Conservation (phyloP, 2,329 filamentous ascomycete species). For the Ilyonectria robusta region DNA sequence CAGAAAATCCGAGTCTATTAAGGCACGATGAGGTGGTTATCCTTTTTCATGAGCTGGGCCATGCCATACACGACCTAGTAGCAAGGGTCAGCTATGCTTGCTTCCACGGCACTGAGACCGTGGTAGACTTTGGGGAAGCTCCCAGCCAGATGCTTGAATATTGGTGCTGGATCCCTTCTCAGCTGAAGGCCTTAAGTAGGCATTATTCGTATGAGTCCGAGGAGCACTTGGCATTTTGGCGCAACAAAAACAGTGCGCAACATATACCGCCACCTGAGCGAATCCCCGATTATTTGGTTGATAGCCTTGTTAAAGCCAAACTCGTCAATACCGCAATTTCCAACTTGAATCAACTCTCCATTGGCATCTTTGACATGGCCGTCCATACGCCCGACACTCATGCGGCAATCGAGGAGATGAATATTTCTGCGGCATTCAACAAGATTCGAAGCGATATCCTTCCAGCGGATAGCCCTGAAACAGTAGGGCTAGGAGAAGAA, state of each 20-base stretch:
- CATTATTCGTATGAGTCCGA: background rate
- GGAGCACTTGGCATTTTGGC: conserved; percentile 5
- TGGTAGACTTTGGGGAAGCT: conserved; percentile 15
- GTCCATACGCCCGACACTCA: background rate
- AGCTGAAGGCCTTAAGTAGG: conserved; percentile 4
- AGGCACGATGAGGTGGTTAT: conserved; percentile 1
- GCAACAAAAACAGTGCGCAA: background rate
- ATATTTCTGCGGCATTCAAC: conserved; percentile 3
- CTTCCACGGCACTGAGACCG: conserved; percentile 2
- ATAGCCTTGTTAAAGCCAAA: conserved; percentile 4
- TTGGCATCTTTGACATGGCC: conserved; percentile 5
- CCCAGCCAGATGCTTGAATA: conserved; percentile 11
- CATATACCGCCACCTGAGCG: background rate
- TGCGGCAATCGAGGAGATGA: background rate
- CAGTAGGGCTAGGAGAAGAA: background rate
- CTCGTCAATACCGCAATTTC: background rate
- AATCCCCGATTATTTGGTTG: background rate
- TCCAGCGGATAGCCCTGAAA: conserved; percentile 3
- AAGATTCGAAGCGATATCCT: conserved; percentile 1
- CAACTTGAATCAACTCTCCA: conserved; percentile 1
- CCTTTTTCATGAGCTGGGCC: conserved; percentile 7
- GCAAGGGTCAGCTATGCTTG: background rate
- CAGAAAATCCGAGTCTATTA: background rate
- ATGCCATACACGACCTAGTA: conserved; percentile 3
- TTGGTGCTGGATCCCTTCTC: conserved; percentile 8